phyloP scores from a whole-genome alignment of 139 green algal species.

The Chlamydomonas sphaeroides region DNA sequence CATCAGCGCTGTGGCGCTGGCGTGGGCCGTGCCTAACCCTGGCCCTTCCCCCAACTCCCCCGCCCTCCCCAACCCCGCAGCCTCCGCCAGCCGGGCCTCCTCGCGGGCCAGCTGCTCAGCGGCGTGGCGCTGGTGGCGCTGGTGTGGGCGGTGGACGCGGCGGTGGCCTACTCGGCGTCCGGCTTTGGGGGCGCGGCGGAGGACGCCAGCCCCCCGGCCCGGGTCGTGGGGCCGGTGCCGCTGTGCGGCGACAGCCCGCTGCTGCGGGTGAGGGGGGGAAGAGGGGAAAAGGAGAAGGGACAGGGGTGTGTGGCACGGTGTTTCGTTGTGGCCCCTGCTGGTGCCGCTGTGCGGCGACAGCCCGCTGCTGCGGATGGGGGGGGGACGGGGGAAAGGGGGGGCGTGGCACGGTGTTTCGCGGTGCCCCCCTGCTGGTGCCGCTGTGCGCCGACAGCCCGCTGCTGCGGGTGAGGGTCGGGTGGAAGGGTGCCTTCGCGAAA shows the following conservation, averaged over 20 bases:
- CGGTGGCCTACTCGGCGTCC: neutral
- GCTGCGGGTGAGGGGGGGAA: neutral
- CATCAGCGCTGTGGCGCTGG: too few species aligned
- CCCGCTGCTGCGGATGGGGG: neutral
- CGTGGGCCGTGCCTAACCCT: too few species aligned
- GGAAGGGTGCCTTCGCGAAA: too few species aligned
- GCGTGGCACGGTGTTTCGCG: too few species aligned
- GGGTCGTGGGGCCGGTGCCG: slow-evolving; percentile 8
- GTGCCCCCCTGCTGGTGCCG: too few species aligned
- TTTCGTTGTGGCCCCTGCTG: too few species aligned
- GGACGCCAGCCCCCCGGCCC: neutral
- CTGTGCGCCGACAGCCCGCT: slow-evolving; percentile 3
- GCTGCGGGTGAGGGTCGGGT: neutral
- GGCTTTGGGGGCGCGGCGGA: slow-evolving; percentile 4
- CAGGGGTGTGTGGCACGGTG: too few species aligned
- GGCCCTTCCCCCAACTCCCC: neutral
- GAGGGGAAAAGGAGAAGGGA: neutral
- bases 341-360: neutral
- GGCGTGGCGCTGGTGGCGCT: slow-evolving; percentile 16
- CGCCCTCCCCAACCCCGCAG: neutral
- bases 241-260: slow-evolving; percentile 2
- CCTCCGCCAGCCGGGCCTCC: neutral
- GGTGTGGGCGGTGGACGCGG: slow-evolving; percentile 11
- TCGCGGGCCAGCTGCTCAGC: slow-evolving; percentile 10
- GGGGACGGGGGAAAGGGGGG: neutral